phyloP scores from a whole-genome alignment of 345 rosid genomes.

The Erucastrum elatum region DNA sequence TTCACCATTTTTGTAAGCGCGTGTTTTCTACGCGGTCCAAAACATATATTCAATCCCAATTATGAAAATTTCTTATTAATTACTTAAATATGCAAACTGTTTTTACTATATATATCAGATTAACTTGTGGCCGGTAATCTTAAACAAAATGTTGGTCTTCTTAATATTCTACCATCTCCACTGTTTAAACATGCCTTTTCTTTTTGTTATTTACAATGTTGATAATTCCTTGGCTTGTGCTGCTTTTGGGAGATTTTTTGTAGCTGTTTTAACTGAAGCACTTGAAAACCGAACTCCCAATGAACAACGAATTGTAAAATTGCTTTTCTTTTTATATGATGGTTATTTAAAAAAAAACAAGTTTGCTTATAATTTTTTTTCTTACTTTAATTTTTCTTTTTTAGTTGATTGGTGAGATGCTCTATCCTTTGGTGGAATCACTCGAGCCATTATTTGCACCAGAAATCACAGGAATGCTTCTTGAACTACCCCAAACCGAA shows the following conservation, averaged over 20 bases:
- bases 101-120: slow-evolving; percentile 2
- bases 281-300: neutral
- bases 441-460: too few relatives aligned
- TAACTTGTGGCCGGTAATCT: slow-evolving; percentile 26
- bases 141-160: slow-evolving; percentile 20
- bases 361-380: too few relatives aligned
- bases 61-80: neutral
- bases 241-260: neutral
- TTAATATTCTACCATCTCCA: slow-evolving; percentile 8
- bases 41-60: neutral
- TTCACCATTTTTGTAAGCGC: neutral
- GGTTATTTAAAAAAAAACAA: too few relatives aligned
- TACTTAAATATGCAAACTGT: neutral
- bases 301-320: neutral
- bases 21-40: neutral
- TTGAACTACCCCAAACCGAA: too few relatives aligned
- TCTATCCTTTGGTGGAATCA: too few relatives aligned
- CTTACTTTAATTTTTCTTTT: too few relatives aligned
- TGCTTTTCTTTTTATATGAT: neutral
- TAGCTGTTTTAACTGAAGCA: neutral
- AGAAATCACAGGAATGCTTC: too few relatives aligned
- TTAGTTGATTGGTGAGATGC: too few relatives aligned
- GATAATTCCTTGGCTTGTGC: neutral
- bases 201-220: neutral
- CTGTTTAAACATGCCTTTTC: neutral